Base-by-base conservation (phyloP, 768 basidiomycete genomes). In the Trametes elegans region DNA sequence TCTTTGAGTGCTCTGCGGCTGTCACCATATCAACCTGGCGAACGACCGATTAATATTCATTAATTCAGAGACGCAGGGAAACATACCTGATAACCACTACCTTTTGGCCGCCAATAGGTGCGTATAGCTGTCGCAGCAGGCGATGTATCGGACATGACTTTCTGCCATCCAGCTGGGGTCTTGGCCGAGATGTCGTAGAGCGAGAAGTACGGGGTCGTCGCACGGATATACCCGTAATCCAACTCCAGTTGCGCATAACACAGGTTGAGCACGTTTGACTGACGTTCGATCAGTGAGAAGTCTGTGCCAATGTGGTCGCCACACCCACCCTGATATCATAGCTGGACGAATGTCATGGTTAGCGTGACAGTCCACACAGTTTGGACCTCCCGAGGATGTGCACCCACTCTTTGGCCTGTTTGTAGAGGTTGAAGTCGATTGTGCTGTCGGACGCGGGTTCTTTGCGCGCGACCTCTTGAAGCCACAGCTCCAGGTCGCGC, bases 231-330 rank as follows among this genome's bases (percentile, higher is more conserved):
- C 3, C 67, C 70, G 45, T 74, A 70, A n/a, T 78, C 71, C 9
- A 80, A 70, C 62, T 81, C 79, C 7, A 80, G 69, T 45, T 74
- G 68, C 4, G 79, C 78, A 60, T 76, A 80, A 31, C 70, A 71
- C 5, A 81, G 66, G 2, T 68, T 70, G 9, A 80, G 71, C 13
- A 75, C 72, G 56, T 74, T 79, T 32, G 62, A 42, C 77, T 77
- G 38, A 21, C 34, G 16, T 39, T 4, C 13, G 5, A 16, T 36
- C 18, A 28, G 40, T 11, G 13, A 7, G 11, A 23, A 19, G 9
- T 16, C 2, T 49, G 27, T 6, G 14, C 14, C 3, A 31, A n/a
- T n/a, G n/a, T 24, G 9, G 29, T 1, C 11, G 14, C 19, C 24
- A 7, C 13, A 58, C 70, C 10, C 45, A 76, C 74, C 39, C 69